Conservation (phyloP, 352 stramenopile genomes). For the Thalassiosira livingstoniorum region DNA sequence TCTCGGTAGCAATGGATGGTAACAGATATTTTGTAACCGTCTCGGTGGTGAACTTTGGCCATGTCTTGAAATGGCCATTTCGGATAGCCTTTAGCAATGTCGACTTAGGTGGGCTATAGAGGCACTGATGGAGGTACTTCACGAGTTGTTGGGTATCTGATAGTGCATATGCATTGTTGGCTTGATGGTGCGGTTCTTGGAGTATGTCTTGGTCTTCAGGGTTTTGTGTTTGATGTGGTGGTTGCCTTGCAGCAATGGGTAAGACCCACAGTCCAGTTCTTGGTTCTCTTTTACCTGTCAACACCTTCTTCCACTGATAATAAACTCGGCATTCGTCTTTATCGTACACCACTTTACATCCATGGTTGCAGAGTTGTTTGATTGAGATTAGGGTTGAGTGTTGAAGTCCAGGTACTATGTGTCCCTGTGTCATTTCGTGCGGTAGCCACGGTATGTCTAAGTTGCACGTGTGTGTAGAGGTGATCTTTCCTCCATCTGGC, state of each 20-base stretch:
- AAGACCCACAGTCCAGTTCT: neutral
- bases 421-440: too few species aligned
- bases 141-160: slow-evolving; percentile 8
- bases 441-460: slow-evolving; percentile 35
- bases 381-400: too few species aligned
- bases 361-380: too few species aligned
- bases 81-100: slow-evolving; percentile 15
- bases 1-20: slow-evolving; percentile 39
- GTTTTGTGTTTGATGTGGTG: neutral
- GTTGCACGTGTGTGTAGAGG: slow-evolving; percentile 36
- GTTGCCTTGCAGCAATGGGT: neutral
- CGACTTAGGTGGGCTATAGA: neutral
- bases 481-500: slow-evolving; percentile 17
- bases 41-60: slow-evolving; percentile 36
- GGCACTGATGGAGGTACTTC: slow-evolving; percentile 11
- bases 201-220: neutral
- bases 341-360: too few species aligned
- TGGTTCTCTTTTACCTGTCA: slow-evolving; percentile 8
- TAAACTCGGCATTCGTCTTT: too few species aligned
- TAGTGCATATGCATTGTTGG: slow-evolving; percentile 22
- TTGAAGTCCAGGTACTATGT: slow-evolving; percentile 44
- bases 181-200: neutral
- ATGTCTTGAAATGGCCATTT: slow-evolving; percentile 22
- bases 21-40: slow-evolving; percentile 30
- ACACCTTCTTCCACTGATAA: too few species aligned